phyloP scores from a whole-genome alignment of 441 rosid genomes.

The Euphorbia celastroides region DNA sequence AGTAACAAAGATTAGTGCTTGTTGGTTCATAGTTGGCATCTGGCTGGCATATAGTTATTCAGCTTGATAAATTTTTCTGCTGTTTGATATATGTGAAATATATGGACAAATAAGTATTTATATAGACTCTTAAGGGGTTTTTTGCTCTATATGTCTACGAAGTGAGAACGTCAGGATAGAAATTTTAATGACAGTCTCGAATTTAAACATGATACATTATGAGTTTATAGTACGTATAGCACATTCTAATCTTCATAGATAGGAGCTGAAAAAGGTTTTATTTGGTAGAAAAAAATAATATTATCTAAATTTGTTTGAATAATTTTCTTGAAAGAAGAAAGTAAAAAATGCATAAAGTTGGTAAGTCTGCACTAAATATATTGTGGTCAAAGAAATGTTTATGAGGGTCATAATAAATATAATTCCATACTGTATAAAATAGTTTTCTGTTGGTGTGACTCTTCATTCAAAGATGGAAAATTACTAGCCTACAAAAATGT shows the following conservation, averaged over 20 bases:
- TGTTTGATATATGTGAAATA: too few species aligned
- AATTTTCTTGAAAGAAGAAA: background rate
- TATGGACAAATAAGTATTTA: too few species aligned
- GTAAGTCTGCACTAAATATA: background rate
- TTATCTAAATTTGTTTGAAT: background rate
- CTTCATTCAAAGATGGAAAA: background rate
- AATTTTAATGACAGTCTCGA: too few species aligned
- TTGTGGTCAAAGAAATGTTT: background rate
- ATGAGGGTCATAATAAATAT: background rate
- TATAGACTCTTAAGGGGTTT: too few species aligned
- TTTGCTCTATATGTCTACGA: too few species aligned
- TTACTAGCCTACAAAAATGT: background rate
- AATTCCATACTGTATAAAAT: too few species aligned
- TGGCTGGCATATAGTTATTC: slow-evolving; percentile 3
- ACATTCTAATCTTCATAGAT: too few species aligned
- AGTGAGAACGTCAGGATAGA: too few species aligned
- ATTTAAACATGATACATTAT: too few species aligned
- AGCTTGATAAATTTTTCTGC: background rate
- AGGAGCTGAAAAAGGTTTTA: background rate
- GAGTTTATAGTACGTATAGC: too few species aligned
- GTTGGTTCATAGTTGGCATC: slow-evolving; percentile 3
- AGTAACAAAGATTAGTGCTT: background rate
- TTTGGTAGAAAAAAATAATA: background rate
- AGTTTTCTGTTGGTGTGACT: background rate
- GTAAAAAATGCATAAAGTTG: background rate